These are phyloP conservation scores for Cercophora newfieldiana DNA, from an alignment of 495 filamentous ascomycete species.

Conservation along the genomic window DNA sequence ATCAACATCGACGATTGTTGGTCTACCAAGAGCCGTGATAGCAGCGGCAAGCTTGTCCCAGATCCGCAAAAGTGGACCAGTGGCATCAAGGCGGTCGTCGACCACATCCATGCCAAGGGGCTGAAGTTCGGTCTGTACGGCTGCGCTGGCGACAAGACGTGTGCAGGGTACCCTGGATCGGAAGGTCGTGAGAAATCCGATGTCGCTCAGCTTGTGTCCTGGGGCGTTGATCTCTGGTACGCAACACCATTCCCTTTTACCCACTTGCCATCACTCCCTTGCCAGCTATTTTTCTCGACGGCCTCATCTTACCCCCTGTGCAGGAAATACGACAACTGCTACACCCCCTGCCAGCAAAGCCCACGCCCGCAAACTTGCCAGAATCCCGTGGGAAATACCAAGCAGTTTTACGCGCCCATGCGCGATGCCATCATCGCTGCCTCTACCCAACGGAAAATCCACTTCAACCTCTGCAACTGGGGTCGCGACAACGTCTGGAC, in stretches of 20 bases:
- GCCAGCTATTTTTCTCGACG: not conserved
- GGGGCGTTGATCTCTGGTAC: constrained; percentile 63
- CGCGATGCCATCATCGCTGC: constrained; percentile 47
- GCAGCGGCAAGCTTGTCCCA: constrained; percentile 52
- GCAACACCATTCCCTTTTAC: not conserved
- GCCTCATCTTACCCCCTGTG: not conserved
- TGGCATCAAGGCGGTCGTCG: constrained; percentile 59
- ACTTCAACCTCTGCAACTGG: constrained; percentile 69
- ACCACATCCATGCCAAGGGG: constrained; percentile 59
- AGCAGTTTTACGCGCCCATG: constrained; percentile 59
- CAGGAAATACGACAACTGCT: constrained; percentile 71
- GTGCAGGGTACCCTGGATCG: constrained; percentile 62
- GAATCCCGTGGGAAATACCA: constrained; percentile 53
- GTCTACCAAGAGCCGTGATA: constrained; percentile 53
- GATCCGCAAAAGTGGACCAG: constrained; percentile 61
- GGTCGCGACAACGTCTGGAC: constrained; percentile 38
- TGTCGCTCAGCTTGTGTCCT: constrained; percentile 60
- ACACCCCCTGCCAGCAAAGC: constrained; percentile 20
- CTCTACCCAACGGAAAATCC: constrained; percentile 38
- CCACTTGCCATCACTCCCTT: not conserved
- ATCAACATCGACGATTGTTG: constrained; percentile 68
- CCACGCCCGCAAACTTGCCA: constrained; percentile 43
- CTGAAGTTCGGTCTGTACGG: constrained; percentile 68
- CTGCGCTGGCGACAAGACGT: constrained; percentile 63
- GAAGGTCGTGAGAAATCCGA: constrained; percentile 63